Evolutionary conservation across 208 protist species (phyloP), one percentile per base, ranked within the genome.

Genomic region (Leptomonas pyrrhocoris): DNA sequence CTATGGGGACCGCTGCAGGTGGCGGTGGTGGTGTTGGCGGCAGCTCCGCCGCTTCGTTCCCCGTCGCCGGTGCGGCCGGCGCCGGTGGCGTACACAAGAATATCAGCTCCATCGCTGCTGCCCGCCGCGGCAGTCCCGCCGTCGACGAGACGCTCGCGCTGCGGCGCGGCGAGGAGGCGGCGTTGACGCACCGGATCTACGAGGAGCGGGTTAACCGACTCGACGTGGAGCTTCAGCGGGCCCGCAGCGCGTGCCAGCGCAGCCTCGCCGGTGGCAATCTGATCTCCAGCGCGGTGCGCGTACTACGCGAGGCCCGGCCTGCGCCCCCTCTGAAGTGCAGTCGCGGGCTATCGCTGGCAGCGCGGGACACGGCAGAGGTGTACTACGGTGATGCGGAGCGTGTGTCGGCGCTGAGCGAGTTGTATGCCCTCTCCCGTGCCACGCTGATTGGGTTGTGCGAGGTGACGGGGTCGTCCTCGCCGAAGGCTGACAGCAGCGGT

Each of bases 201-300:
- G 55, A 63, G 25, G 19, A 46, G 51, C 80, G 60, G 38, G 46
- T 73, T 34, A 60, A 51, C 15, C 56, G 43, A 25, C 45, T 90
- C 27, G 59, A 85, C 46, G 23, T 42, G 64, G 73, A 77, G 56
- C 55, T 84, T 54, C 28, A 72, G 53, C 31, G 63, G 1, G 58
- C 82, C 21, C 80, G 80, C 53, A 71, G 74, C 42, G 73, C 81
- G 18, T 92, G 85, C 57, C 67, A 63, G 61, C 86, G 88, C 51
- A 80, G 86, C 40, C 80, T 90, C 53, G 84, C 83, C 6, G 90
- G 81, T 21, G 88, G 84, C 31, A 93, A 92, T 30, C 4, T 86
- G 0, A 86, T 95, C 31, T 68, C 89, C 0, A 82, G 85, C 30
- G 83, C 73, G n/a, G 79, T 90, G 40, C 74, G 77, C 5, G 77